Evolutionary conservation across 2,329 filamentous ascomycete genomes (phyloP).

Genomic region (Aspergillus pseudoterreus): DNA sequence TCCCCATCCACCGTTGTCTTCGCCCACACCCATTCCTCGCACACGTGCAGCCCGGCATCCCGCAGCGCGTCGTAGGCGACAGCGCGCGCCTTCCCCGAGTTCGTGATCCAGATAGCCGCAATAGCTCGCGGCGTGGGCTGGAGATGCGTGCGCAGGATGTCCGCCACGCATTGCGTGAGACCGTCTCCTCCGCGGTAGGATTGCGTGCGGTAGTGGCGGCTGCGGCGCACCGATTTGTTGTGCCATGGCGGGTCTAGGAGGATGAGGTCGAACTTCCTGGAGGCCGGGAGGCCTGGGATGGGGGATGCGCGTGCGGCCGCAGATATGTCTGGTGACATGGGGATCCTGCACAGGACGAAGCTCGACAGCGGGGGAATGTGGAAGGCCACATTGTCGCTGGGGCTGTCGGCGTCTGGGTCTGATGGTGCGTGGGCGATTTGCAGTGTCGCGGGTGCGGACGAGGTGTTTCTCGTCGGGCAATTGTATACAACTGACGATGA

Average conservation of each 20-base stretch:
- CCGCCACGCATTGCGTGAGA: conserved; percentile 34
- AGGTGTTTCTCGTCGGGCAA: conserved; percentile 29
- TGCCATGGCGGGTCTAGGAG: conserved; percentile 63
- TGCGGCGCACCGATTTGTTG: conserved; percentile 56
- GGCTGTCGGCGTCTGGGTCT: not conserved
- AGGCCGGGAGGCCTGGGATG: conserved; percentile 22
- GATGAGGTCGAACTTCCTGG: conserved; percentile 53
- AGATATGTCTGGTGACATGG: conserved; percentile 16
- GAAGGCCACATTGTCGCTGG: conserved; percentile 16
- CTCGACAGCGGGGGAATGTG: conserved; percentile 48
- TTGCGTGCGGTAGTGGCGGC: conserved; percentile 44
- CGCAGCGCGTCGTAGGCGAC: conserved; percentile 44
- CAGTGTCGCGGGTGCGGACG: conserved; percentile 10
- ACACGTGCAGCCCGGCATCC: conserved; percentile 45
- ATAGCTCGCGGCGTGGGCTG: conserved; percentile 23
- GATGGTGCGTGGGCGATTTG: not conserved
- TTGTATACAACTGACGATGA: conserved; percentile 20
- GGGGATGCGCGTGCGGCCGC: conserved; percentile 7
- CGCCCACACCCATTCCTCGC: conserved; percentile 63
- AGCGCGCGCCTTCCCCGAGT: conserved; percentile 49
- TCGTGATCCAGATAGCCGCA: conserved; percentile 61
- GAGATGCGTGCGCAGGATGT: conserved; percentile 45
- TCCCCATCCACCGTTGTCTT: conserved; percentile 55
- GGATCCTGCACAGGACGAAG: conserved; percentile 43
- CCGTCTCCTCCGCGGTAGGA: conserved; percentile 24